Conservation (phyloP, 2,329 filamentous ascomycete genomes). For the Cladosporium sp. region DNA sequence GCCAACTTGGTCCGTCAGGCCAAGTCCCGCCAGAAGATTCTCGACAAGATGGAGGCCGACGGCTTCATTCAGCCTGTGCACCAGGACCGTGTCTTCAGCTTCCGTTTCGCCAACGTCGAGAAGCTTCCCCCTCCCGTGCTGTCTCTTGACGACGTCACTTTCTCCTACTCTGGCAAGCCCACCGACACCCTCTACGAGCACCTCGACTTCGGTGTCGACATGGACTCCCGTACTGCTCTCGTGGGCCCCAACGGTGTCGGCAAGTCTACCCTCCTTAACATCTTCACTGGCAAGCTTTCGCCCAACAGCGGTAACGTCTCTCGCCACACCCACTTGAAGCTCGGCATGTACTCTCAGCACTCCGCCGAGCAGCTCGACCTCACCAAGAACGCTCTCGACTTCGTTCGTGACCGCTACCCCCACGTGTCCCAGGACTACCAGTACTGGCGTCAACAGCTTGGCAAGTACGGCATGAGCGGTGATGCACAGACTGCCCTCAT, state of each 20-base stretch:
- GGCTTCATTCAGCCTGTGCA: slow-evolving; percentile 92
- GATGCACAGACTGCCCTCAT: slow-evolving; percentile 95
- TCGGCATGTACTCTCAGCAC: slow-evolving; percentile 97
- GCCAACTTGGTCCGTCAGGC: slow-evolving; percentile 98
- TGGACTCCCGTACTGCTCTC: slow-evolving; percentile 96
- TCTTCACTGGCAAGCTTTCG: slow-evolving; percentile 94
- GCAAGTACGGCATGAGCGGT: slow-evolving; percentile 87
- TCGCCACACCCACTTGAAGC: slow-evolving; percentile 96
- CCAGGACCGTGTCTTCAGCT: slow-evolving; percentile 85
- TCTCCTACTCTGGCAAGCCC: slow-evolving; percentile 88
- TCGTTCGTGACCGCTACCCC: slow-evolving; percentile 91
- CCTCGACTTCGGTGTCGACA: slow-evolving; percentile 97
- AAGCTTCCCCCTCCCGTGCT: slow-evolving; percentile 98
- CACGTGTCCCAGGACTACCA: slow-evolving; percentile 94
- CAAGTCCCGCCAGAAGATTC: slow-evolving; percentile 98
- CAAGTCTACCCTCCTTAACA: slow-evolving; percentile 90
- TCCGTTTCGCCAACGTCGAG: slow-evolving; percentile 97
- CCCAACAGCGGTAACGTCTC: slow-evolving; percentile 77
- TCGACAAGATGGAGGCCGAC: slow-evolving; percentile 99
- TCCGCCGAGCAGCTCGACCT: slow-evolving; percentile 97
- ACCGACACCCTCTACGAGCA: slow-evolving; percentile 94
- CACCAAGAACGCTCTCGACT: slow-evolving; percentile 95
- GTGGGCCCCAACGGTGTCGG: slow-evolving; percentile 99
- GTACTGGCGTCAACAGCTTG: slow-evolving; percentile 98
- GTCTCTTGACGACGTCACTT: slow-evolving; percentile 94